Base-by-base conservation (phyloP, 1,284 basidiomycete species). In the Tylopilus sp. region DNA sequence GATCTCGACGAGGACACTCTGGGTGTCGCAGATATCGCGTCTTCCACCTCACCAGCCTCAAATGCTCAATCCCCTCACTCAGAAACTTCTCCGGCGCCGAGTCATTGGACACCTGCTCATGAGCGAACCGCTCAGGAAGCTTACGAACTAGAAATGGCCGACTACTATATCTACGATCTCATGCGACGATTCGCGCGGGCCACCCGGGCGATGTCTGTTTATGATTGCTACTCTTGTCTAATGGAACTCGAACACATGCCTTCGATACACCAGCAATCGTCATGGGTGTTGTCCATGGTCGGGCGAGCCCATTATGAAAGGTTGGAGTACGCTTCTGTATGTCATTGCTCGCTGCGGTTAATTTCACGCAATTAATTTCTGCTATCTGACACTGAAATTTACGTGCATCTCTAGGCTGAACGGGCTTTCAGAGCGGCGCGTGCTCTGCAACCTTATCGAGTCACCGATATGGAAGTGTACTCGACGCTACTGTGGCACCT, bases 401-500 rank as follows among this genome's bases (percentile, higher is more conserved):
- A 66, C 51, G 46, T 62, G 48, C 52, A 53, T 53, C 40, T 44
- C 51, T 45, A 87, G 92, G 89, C 93, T 36, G 87, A 92, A 61
- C 82, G 90, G 55, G 89, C 89, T 29, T 97, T 96, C 74, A 79
- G 81, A 58, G 80, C 82, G 19, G 82, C 92, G 39, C 78, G 92
- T 37, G 74, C 74, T n/a, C 71, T 87, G 46, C 87, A 96, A 55
- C 93, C 92, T 8, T 88, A 92, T 74, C 82, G 90, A 23, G 67
- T 94, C 47, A 81, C 81, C 72, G 89, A 92, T 65, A 94, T 95
- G 89, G 94, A 97, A 67, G 81, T 91, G 35, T 96, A 92, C 71
- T 96, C 93, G 34, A 96, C 95, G 11, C 77, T 95, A 30, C 74
- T 97, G 41, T 97, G 94, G 94, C 93, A 97, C 69, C 73, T 95